phyloP scores from a whole-genome alignment of 2,329 filamentous ascomycete genomes.

The Pseudohalonectria lignicola region DNA sequence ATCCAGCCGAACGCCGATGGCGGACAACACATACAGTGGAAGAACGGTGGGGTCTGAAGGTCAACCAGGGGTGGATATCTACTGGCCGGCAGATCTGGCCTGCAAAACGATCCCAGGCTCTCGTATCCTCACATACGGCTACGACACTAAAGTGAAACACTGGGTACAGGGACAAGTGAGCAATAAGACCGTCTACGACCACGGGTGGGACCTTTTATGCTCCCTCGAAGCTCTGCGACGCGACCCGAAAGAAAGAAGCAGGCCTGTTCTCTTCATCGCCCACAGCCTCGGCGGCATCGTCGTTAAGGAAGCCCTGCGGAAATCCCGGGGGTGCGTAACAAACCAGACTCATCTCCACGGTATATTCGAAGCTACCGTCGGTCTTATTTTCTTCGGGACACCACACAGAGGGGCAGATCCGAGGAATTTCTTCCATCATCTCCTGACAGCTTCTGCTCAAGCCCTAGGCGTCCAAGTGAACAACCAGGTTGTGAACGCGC shows the following conservation, averaged over 20 bases:
- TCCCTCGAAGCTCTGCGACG: conserved; percentile 17
- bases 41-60: too few relatives aligned
- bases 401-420: conserved; percentile 18
- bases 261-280: conserved; percentile 18
- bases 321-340: conserved; percentile 4
- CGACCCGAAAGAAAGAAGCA: conserved; percentile 1
- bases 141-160: conserved; percentile 15
- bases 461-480: conserved; percentile 15
- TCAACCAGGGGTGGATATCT: conserved; percentile 7
- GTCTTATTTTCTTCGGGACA: conserved; percentile 22
- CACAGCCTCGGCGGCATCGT: conserved; percentile 23
- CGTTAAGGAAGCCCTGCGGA: conserved; percentile 14
- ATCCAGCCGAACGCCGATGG: too few relatives aligned
- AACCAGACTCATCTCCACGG: conserved; percentile 5
- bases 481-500: conserved; percentile 18
- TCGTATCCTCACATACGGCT: conserved; percentile 16
- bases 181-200: conserved; percentile 17
- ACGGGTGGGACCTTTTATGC: conserved; percentile 20
- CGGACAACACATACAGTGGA: too few relatives aligned
- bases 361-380: conserved; percentile 13
- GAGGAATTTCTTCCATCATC: conserved; percentile 10
- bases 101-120: conserved; percentile 9
- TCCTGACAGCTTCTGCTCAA: conserved; percentile 6
- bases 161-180: background rate
- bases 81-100: conserved; percentile 14